Base-by-base conservation (phyloP, 1,284 basidiomycete species). In the Volvariella volvacea region DNA sequence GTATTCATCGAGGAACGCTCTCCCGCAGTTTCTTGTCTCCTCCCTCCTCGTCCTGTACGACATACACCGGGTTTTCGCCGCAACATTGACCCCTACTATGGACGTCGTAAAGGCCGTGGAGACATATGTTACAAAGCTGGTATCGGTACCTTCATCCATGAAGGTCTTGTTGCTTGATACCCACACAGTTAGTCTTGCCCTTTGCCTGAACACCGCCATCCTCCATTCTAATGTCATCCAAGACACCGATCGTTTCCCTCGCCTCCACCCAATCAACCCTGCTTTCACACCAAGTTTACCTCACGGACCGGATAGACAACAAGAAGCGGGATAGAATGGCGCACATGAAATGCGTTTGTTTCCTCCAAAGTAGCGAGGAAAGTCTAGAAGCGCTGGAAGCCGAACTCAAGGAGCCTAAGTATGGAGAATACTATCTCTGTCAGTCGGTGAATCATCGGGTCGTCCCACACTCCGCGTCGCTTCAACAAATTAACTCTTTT, bases 171-270 rank as follows among this genome's bases (percentile, higher is more conserved):
- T 99, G 22, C 80, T 99, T 20, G 96, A 99, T 63, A 77, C 83
- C 19, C 91, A 97, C 61, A 99, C 95, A n/a, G 92, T 94, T 58
- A 47, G 83, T 60, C 36, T 22, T 22, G 19, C 3, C 28, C 20
- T 33, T 21, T 22, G 25, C 12, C 14, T 41, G 43, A 28, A 38
- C 33, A 14, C 30, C 42, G 38, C 31, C n/a, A 39, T 46, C 40
- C 17, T 39, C 33, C 42, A 52, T 43, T 41, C 33, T 38, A 43
- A 43, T 48, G 19, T 42, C 44, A 20, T 46, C 10, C 1, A 54
- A 95, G 92, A 97, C 96, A n/a, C 92, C 96, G 1, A 95, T 98
- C 52, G 88, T 99, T 9, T 98, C 94, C 1, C 76, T 97, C 6
- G 90, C 93, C 3, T 86, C 92, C 1, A 99, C 96, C 0, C 96